Conservation (phyloP, 176 grass and related monocot species). For the Oryza rufipogon region DNA sequence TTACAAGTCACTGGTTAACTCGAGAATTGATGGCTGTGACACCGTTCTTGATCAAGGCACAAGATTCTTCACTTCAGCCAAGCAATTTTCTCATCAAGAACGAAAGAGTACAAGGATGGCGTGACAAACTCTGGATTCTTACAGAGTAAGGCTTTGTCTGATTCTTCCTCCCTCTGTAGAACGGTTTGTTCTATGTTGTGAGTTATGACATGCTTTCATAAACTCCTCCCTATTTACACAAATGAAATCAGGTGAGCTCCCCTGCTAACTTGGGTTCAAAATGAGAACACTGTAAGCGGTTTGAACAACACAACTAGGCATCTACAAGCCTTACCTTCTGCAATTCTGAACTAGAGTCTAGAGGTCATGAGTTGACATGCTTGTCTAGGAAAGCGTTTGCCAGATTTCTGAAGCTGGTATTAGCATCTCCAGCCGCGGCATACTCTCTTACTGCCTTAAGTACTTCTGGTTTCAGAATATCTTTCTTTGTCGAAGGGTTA, state of each 20-base stretch:
- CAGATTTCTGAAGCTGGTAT: constrained; percentile 69
- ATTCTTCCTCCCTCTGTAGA: neutral
- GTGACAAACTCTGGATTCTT: neutral
- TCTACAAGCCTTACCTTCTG: neutral
- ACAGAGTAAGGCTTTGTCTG: neutral
- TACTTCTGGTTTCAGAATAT: constrained; percentile 81
- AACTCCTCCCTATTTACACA: neutral
- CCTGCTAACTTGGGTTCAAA: neutral
- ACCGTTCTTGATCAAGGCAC: neutral
- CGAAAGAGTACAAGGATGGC: neutral
- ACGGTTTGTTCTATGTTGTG: neutral
- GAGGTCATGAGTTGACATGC: constrained; percentile 53
- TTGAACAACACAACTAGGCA: neutral
- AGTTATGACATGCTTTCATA: neutral
- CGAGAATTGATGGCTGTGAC: neutral
- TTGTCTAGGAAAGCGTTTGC: constrained; percentile 75
- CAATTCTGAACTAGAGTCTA: neutral
- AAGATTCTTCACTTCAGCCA: neutral
- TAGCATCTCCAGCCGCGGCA: constrained; percentile 54
- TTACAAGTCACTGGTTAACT: neutral
- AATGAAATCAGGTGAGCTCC: neutral
- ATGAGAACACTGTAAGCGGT: neutral
- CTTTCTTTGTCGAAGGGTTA: constrained; percentile 63
- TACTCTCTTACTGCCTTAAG: constrained; percentile 53
- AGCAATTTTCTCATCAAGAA: neutral